Conservation (phyloP, 371 early-diverging fungal species). For the Saksenaea oblongispora region DNA sequence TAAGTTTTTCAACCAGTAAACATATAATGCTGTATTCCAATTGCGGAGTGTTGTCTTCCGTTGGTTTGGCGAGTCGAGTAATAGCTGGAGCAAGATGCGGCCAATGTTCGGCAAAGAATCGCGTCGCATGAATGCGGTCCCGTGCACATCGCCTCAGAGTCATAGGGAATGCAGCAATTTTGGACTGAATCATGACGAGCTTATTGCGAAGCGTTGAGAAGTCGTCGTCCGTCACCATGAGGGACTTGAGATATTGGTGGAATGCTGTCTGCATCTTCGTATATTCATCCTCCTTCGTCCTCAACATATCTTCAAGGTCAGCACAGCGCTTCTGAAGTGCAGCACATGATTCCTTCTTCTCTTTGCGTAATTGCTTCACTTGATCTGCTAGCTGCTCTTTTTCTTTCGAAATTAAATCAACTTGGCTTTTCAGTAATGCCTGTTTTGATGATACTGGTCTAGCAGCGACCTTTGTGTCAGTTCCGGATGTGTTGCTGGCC, state of each 20-base stretch:
- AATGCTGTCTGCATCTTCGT: conserved; percentile 41
- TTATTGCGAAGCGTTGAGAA: conserved; percentile 40
- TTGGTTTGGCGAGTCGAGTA: conserved; percentile 18
- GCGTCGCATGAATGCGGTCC: conserved; percentile 22
- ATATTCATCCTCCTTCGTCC: conserved; percentile 35
- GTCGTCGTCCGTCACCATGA: conserved; percentile 48
- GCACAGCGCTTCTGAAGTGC: conserved; percentile 19
- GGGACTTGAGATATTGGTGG: conserved; percentile 35
- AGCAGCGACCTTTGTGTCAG: not conserved
- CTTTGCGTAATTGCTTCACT: not conserved
- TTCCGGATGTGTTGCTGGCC: not conserved
- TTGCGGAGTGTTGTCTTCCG: conserved; percentile 1
- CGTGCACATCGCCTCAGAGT: conserved; percentile 36
- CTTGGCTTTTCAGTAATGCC: not conserved
- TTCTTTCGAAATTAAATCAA: not conserved
- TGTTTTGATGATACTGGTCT: not conserved
- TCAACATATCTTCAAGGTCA: conserved; percentile 30
- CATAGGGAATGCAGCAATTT: conserved; percentile 37
- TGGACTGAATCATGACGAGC: conserved; percentile 41
- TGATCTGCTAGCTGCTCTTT: not conserved
- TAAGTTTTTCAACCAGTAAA: conserved; percentile 42
- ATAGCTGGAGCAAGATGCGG: conserved; percentile 29
- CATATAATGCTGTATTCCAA: conserved; percentile 30
- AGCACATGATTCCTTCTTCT: not conserved
- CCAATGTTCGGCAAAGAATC: conserved; percentile 27